These are phyloP conservation scores for Salix purpurea DNA, from an alignment of 345 rosid genomes.

Conservation along the genomic window DNA sequence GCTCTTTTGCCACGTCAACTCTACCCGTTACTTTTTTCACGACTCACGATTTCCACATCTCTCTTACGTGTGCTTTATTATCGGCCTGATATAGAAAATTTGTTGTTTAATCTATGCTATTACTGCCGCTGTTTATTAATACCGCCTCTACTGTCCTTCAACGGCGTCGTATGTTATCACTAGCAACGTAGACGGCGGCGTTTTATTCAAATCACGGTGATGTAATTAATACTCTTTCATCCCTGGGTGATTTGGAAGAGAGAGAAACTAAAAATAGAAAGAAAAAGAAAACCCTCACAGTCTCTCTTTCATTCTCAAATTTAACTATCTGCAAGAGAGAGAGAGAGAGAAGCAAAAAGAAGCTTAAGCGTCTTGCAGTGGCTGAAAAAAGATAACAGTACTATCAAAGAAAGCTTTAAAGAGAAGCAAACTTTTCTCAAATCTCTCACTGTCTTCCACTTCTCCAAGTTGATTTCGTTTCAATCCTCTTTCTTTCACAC, in stretches of 20 bases:
- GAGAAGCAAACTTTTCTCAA: constrained; percentile 17
- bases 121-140: too few species aligned
- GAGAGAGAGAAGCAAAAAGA: not conserved
- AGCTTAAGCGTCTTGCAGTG: constrained; percentile 1
- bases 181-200: too few species aligned
- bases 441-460: constrained; percentile 8
- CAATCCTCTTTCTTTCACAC: not conserved
- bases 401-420: constrained; percentile 11
- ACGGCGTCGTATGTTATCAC: too few species aligned
- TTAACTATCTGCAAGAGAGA: too few species aligned
- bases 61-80: constrained; percentile 27
- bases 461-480: constrained; percentile 20
- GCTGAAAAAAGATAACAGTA: not conserved
- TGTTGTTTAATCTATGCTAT: not conserved
- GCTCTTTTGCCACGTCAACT: constrained; percentile 33
- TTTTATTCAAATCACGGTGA: too few species aligned
- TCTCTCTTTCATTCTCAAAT: not conserved
- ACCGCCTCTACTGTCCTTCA: too few species aligned
- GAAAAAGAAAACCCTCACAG: not conserved
- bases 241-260: not conserved
- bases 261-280: not conserved
- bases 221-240: not conserved
- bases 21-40: constrained; percentile 24
- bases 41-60: not conserved
- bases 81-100: not conserved